Percentiles rank a stretch among this genome's conserved stretches.
phyloP scores from a whole-genome alignment of 1,139 yeast species.

The Yamadazyma triangularis region DNA sequence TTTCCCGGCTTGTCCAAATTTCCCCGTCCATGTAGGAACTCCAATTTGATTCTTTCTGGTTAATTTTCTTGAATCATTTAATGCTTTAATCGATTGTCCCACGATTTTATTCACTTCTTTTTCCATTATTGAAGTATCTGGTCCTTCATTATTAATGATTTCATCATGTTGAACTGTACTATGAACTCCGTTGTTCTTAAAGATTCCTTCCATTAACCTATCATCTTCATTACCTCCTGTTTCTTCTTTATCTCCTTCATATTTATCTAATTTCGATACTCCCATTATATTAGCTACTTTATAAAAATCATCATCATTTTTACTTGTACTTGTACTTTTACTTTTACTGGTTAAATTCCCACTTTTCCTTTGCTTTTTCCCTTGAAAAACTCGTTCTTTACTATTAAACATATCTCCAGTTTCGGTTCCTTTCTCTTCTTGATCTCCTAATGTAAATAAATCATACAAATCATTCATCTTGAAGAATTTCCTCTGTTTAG shows the following conservation, averaged over 20 bases:
- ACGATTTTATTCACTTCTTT: conserved; percentile 79
- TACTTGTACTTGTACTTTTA: conserved; percentile 21
- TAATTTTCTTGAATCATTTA: conserved; percentile 60
- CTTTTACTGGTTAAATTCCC: no score
- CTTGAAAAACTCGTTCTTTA: conserved; percentile 34
- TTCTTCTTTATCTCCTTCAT: conserved; percentile 34
- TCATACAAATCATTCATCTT: conserved; percentile 91
- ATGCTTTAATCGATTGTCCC: conserved; percentile 66
- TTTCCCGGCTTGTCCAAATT: conserved; percentile 78
- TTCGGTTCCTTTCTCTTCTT: conserved; percentile 60
- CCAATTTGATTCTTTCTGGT: conserved; percentile 69
- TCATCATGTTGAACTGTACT: conserved; percentile 78
- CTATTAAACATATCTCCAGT: conserved; percentile 63
- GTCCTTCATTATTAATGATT: conserved; percentile 52
- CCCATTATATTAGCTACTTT: conserved; percentile 53
- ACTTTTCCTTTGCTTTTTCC: conserved; percentile 13
- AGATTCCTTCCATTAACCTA: conserved; percentile 68
- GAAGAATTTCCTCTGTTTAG: conserved; percentile 89
- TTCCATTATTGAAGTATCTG: conserved; percentile 55
- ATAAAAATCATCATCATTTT: conserved; percentile 51
- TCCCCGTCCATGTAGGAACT: conserved; percentile 96
- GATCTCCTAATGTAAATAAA: conserved; percentile 78
- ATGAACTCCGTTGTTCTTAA: conserved; percentile 52
- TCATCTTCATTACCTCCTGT: conserved; percentile 36
- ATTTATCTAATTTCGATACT: conserved; percentile 48